phyloP scores from a whole-genome alignment of 345 rosid genomes.

The Linum lewisii region DNA sequence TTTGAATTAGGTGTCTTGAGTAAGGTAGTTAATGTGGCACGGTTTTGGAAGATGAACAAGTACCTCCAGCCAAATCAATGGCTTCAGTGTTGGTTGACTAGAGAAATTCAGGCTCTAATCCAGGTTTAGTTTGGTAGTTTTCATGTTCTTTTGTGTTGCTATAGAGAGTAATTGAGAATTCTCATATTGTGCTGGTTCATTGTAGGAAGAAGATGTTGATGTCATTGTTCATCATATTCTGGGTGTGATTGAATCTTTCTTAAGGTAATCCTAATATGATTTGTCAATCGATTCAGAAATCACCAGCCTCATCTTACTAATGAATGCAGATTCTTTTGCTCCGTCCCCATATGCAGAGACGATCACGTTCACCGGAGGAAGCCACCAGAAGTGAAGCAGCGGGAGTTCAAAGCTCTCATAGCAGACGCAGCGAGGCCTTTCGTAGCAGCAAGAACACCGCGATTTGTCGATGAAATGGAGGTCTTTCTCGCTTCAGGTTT shows the following conservation, averaged over 20 bases:
- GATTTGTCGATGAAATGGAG: conserved; percentile 55
- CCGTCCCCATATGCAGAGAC: conserved; percentile 30
- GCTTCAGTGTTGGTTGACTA: conserved; percentile 65
- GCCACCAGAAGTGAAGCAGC: conserved; percentile 32
- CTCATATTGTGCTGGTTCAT: not conserved
- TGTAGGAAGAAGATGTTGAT: conserved; percentile 71
- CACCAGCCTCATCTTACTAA: too few species aligned
- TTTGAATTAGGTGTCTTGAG: conserved; percentile 46
- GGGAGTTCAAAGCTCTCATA: conserved; percentile 38
- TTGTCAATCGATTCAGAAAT: not conserved
- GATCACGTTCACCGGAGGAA: conserved; percentile 18
- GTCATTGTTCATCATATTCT: conserved; percentile 56
- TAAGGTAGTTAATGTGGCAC: conserved; percentile 32
- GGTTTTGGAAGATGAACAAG: conserved; percentile 65
- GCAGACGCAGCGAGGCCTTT: conserved; percentile 65
- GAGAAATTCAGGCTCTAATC: conserved; percentile 80
- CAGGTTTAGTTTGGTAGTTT: conserved; percentile 33
- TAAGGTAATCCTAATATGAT: conserved; percentile 32
- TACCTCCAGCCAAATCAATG: conserved; percentile 48
- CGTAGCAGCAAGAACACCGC: conserved; percentile 41
- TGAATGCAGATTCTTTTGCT: too few species aligned
- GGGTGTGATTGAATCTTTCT: conserved; percentile 57
- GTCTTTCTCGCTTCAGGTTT: conserved; percentile 70
- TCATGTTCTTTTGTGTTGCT: not conserved
- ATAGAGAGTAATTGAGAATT: not conserved